Conservation (phyloP, 106 monocot genomes). For the Dioscorea dumetorum region DNA sequence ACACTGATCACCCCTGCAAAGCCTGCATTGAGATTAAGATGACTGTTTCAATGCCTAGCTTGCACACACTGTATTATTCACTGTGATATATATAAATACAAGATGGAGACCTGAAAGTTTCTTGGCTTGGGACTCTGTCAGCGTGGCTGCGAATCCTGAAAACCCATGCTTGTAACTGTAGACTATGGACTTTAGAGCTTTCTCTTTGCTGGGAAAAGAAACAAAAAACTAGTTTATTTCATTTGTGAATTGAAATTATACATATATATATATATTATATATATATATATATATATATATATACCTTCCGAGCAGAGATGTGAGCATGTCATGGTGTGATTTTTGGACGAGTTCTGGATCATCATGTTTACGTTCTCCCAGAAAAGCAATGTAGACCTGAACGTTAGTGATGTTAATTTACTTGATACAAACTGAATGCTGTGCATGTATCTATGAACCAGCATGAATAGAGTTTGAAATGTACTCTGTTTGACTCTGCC, state of each 20-base stretch:
- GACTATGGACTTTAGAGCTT: conserved; percentile 26
- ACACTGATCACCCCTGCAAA: not conserved
- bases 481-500: too few relatives aligned
- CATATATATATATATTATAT: not conserved
- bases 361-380: conserved; percentile 26
- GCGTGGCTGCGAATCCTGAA: conserved; percentile 52
- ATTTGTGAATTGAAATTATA: not conserved
- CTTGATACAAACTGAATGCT: too few relatives aligned
- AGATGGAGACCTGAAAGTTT: conserved; percentile 11
- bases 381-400: conserved; percentile 26
- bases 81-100: not conserved
- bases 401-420: too few relatives aligned
- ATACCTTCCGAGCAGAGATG: conserved; percentile 24
- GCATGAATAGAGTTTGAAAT: too few relatives aligned
- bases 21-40: not conserved
- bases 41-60: too few relatives aligned
- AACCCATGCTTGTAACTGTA: conserved; percentile 60
- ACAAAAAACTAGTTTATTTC: not conserved
- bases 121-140: conserved; percentile 34
- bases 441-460: too few relatives aligned
- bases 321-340: conserved; percentile 26
- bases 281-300: not conserved
- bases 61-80: not conserved
- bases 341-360: conserved; percentile 19
- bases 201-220: conserved; percentile 25